Conservation (phyloP, 768 basidiomycete genomes). For the Termitomyces titanicus region DNA sequence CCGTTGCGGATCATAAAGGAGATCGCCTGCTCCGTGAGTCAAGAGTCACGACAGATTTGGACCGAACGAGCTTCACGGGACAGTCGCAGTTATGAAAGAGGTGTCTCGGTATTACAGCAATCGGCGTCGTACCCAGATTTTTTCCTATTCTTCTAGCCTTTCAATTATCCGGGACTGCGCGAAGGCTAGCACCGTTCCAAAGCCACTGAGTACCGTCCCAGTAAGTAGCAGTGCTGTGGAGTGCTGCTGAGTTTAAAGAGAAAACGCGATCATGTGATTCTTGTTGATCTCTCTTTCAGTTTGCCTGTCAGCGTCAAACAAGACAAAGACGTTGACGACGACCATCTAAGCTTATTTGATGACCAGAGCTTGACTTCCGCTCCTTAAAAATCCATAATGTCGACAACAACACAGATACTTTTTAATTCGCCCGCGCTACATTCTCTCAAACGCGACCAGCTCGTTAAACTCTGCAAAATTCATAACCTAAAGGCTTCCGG, state of each 20-base stretch:
- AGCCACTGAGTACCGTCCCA: too few species aligned
- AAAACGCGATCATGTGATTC: constrained; percentile 1
- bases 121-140: too few species aligned
- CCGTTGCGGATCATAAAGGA: too few species aligned
- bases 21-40: too few species aligned
- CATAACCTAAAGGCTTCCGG: constrained; percentile 78
- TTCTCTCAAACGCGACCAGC: constrained; percentile 81
- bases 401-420: constrained; percentile 72
- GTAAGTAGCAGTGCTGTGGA: too few species aligned
- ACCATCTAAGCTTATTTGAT: constrained; percentile 4
- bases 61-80: too few species aligned
- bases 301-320: not conserved
- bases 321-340: not conserved
- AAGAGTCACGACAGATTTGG: too few species aligned
- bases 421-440: constrained; percentile 84
- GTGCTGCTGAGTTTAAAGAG: too few species aligned
- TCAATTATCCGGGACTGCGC: constrained; percentile 63
- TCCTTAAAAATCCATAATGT: constrained; percentile 36
- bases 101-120: too few species aligned
- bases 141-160: constrained; percentile 59
- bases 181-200: constrained; percentile 36
- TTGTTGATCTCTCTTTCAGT: not conserved
- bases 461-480: constrained; percentile 81
- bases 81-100: too few species aligned
- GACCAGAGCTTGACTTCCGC: not conserved